Conservation (phyloP, 257 asterid species). For the Fraxinus excelsior region DNA sequence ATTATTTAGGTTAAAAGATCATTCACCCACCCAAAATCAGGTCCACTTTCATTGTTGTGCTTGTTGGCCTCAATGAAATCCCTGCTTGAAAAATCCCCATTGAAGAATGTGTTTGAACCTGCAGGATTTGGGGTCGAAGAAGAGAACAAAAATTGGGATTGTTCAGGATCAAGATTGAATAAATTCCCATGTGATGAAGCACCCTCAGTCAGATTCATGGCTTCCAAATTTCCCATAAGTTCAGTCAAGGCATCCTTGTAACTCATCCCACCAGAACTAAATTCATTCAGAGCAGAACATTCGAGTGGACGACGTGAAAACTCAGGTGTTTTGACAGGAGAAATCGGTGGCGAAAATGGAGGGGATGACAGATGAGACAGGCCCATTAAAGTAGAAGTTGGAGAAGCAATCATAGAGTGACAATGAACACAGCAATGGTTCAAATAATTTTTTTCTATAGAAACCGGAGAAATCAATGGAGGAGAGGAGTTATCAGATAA, state of each 20-base stretch:
- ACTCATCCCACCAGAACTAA: neutral
- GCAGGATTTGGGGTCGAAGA: conserved; percentile 1
- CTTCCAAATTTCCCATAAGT: conserved; percentile 9
- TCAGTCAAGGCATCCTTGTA: conserved; percentile 10
- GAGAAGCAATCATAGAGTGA: conserved; percentile 12
- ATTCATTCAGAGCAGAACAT: neutral
- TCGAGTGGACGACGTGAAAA: neutral
- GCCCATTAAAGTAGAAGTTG: conserved; percentile 8
- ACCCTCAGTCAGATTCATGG: conserved; percentile 6
- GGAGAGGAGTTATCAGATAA: neutral
- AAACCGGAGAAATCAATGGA: conserved; percentile 1
- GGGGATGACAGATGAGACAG: conserved; percentile 1
- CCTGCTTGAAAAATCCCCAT: conserved; percentile 8
- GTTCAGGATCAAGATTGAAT: conserved; percentile 6
- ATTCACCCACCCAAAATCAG: conserved; percentile 22
- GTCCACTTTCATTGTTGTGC: neutral
- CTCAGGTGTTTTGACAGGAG: neutral
- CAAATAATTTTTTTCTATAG: neutral
- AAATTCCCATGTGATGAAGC: neutral
- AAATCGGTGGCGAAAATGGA: neutral
- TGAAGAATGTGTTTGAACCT: neutral
- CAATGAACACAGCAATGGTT: conserved; percentile 10
- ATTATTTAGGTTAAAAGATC: conserved; percentile 14
- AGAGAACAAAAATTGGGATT: conserved; percentile 1
- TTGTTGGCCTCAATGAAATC: neutral